These are phyloP conservation scores for Xanthoconium purpureum DNA, from an alignment of 768 basidiomycete genomes.

Conservation along the genomic window DNA sequence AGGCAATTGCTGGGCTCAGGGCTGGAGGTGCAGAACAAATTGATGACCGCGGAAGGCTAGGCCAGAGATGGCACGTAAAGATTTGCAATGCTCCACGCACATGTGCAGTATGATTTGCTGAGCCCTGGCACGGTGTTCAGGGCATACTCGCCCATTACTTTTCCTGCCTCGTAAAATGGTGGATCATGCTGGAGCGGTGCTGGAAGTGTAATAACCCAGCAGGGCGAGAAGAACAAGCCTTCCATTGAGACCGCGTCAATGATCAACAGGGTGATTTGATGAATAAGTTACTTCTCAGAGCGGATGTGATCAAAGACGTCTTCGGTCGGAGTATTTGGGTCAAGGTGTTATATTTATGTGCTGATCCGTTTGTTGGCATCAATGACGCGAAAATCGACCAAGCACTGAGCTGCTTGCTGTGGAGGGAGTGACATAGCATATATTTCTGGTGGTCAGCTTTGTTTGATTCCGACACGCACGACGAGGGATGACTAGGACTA, in stretches of 20 bases:
- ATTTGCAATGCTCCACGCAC: too few species aligned
- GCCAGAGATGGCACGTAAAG: too few species aligned
- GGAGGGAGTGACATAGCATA: background rate
- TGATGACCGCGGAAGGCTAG: too few species aligned
- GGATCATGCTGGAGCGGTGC: too few species aligned
- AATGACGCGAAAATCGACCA: background rate
- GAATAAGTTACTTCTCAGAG: background rate
- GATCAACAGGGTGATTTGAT: background rate
- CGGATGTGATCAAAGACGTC: background rate
- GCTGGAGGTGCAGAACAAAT: too few species aligned
- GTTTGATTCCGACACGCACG: slow-evolving; percentile 10
- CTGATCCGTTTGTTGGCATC: slow-evolving; percentile 1
- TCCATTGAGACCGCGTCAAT: background rate
- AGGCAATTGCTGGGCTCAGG: too few species aligned
- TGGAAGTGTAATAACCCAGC: too few species aligned
- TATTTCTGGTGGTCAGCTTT: background rate
- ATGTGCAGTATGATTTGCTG: too few species aligned
- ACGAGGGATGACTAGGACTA: background rate
- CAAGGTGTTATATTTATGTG: background rate
- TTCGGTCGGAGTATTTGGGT: background rate
- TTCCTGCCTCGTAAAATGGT: too few species aligned
- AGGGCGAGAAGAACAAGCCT: too few species aligned
- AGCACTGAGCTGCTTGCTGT: background rate
- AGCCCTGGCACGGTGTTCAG: too few species aligned
- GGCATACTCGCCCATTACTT: too few species aligned